These are phyloP conservation scores for Monoraphidium neglectum DNA, from an alignment of 139 green algal genomes.

Conservation along the genomic window DNA sequence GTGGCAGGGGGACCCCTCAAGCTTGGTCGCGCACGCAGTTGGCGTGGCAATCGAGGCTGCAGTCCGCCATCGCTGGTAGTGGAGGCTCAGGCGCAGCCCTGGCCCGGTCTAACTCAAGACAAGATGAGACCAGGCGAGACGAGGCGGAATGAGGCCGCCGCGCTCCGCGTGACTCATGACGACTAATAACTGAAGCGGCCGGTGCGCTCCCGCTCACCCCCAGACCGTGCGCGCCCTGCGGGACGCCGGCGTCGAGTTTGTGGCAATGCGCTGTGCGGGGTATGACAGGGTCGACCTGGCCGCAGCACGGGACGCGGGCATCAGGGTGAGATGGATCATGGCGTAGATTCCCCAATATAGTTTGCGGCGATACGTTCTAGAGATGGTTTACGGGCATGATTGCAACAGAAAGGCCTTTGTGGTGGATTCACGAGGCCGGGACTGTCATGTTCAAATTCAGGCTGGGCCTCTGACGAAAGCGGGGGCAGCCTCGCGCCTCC, in stretches of 20 bases:
- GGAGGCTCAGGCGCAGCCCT: background rate
- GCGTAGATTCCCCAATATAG: too few relatives aligned
- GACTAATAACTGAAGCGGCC: background rate
- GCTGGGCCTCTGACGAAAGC: too few relatives aligned
- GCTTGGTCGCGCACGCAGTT: too few relatives aligned
- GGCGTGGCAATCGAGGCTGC: background rate
- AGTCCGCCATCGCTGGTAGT: background rate
- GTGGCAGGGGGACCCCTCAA: too few relatives aligned
- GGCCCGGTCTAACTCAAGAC: background rate
- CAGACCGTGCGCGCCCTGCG: slow-evolving; percentile 58
- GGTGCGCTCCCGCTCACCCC: background rate
- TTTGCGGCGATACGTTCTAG: too few relatives aligned
- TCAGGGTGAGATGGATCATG: slow-evolving; percentile 36
- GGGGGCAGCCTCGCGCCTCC: too few relatives aligned
- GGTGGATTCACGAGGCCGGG: too few relatives aligned
- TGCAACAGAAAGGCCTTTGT: too few relatives aligned
- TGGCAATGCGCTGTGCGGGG: slow-evolving; percentile 81
- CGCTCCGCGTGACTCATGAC: too few relatives aligned
- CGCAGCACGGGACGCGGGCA: slow-evolving; percentile 39
- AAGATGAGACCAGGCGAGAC: background rate
- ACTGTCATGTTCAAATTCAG: too few relatives aligned
- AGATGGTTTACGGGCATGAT: too few relatives aligned
- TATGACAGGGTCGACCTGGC: slow-evolving; percentile 69
- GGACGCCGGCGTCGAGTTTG: slow-evolving; percentile 55
- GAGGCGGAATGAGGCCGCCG: too few relatives aligned